Base-by-base conservation (phyloP, 139 green algal species). In the Parachlorella kessleri region DNA sequence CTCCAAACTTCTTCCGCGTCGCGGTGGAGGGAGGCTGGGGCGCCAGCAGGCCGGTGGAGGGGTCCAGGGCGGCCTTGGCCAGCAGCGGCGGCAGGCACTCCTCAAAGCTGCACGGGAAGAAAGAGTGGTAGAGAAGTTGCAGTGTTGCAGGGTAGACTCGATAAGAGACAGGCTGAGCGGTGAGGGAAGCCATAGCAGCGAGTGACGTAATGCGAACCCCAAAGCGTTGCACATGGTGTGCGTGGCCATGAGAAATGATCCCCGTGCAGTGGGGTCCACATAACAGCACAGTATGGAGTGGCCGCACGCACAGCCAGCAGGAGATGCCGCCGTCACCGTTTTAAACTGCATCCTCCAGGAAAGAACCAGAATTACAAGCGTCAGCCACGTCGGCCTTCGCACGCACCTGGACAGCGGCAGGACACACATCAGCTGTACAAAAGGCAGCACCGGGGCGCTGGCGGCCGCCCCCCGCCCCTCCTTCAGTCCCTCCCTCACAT, bases 341-440 rank as follows among this genome's bases (percentile, higher is more conserved):
- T n/a, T n/a, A n/a, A n/a, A n/a, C n/a, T n/a, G n/a, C n/a, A n/a
- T n/a, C n/a, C n/a, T n/a, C n/a, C n/a, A n/a, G n/a, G n/a, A n/a
- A n/a, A n/a, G 35, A 32, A 48, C n/a, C 65, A 35, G 36, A 35
- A n/a, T 9, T 55, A 38, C 4, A 36, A 36, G 28, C n/a, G n/a
- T n/a, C n/a, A n/a, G n/a, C n/a, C n/a, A n/a, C n/a, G n/a, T n/a
- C n/a, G n/a, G n/a, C n/a, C n/a, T n/a, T n/a, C n/a, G n/a, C n/a
- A 3, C 32, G 18, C 28, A 88, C 88, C 80, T 89, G n/a, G 75
- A 55, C 40, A 86, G 88, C 63, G 89, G 89, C 82, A 93, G 81
- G 53, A 93, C 87, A 26, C 76, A 80, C 73, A 92, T 87, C 39
- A 93, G 82, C 82, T 93, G 87, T 65, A 88, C 76, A 33, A 93